phyloP scores from a whole-genome alignment of 2,329 filamentous ascomycete genomes.

The Alternaria triticina region DNA sequence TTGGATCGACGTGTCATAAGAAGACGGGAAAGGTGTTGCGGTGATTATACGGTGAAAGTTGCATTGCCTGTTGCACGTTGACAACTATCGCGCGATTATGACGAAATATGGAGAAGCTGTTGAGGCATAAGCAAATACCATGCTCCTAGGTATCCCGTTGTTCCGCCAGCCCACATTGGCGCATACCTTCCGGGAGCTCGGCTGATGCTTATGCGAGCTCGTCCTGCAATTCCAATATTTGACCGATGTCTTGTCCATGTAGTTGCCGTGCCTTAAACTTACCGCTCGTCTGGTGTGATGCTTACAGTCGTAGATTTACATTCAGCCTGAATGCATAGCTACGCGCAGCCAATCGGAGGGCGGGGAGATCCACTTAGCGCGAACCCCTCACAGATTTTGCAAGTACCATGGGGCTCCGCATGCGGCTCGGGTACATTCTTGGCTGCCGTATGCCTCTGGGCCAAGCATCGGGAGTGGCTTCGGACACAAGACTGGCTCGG shows the following conservation, averaged over 20 bases:
- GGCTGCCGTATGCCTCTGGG: not conserved
- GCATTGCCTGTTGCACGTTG: not conserved
- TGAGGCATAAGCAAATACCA: not conserved
- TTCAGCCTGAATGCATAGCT: constrained; percentile 30
- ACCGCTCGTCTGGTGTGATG: not conserved
- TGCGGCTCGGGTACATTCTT: constrained; percentile 17
- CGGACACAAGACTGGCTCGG: constrained; percentile 6
- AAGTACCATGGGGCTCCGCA: constrained; percentile 21
- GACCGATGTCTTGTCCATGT: not conserved
- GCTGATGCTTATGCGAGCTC: not conserved
- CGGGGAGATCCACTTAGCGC: constrained; percentile 6
- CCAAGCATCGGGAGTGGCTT: constrained; percentile 19
- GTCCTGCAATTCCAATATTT: not conserved
- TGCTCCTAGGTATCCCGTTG: not conserved
- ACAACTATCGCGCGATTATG: not conserved
- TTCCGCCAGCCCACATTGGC: not conserved
- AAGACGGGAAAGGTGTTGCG: not conserved
- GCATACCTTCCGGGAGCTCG: not conserved
- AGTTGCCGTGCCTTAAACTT: not conserved
- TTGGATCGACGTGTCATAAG: not conserved
- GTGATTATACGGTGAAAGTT: not conserved
- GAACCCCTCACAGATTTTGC: constrained; percentile 19
- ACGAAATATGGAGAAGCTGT: not conserved
- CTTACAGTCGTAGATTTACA: constrained; percentile 3
- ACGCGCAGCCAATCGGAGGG: constrained; percentile 18